These are phyloP conservation scores for Didymella glomerata DNA, from an alignment of 2,329 filamentous ascomycete genomes.

Conservation along the genomic window DNA sequence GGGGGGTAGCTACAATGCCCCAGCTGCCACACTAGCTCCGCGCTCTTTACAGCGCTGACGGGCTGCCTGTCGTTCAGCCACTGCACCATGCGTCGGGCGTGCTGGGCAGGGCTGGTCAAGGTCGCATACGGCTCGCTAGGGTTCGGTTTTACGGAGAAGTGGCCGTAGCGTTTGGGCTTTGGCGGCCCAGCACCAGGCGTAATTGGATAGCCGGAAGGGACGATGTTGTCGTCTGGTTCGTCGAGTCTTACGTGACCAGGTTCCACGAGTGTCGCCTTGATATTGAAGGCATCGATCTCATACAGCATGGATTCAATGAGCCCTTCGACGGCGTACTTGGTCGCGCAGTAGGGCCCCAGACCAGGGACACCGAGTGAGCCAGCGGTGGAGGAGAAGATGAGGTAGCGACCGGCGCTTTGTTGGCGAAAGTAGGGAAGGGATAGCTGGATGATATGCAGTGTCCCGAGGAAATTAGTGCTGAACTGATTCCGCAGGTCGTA, in stretches of 20 bases:
- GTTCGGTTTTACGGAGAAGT: constrained; percentile 88
- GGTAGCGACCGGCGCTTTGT: constrained; percentile 77
- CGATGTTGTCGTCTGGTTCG: constrained; percentile 68
- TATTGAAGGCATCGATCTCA: constrained; percentile 89
- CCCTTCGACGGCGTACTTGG: constrained; percentile 96
- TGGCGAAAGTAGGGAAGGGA: constrained; percentile 87
- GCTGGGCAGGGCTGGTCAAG: constrained; percentile 81
- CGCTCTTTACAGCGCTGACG: constrained; percentile 89
- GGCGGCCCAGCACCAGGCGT: constrained; percentile 45
- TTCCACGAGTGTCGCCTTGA: constrained; percentile 92
- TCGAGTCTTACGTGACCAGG: constrained; percentile 88
- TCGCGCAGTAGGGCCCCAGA: constrained; percentile 92
- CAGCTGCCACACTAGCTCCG: constrained; percentile 91
- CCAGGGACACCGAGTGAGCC: constrained; percentile 94
- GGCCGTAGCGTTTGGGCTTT: constrained; percentile 79
- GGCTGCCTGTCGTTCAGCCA: constrained; percentile 95
- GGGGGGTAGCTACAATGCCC: constrained; percentile 96
- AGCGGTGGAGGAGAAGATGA: constrained; percentile 93
- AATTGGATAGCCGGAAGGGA: constrained; percentile 30
- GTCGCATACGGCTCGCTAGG: constrained; percentile 79
- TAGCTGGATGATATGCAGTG: constrained; percentile 88
- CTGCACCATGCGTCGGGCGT: constrained; percentile 89
- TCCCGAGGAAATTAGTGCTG: constrained; percentile 97
- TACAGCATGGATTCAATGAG: constrained; percentile 97
- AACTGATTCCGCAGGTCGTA: constrained; percentile 95